Conservation (phyloP, 768 basidiomycete species). For the Collybia sordida region DNA sequence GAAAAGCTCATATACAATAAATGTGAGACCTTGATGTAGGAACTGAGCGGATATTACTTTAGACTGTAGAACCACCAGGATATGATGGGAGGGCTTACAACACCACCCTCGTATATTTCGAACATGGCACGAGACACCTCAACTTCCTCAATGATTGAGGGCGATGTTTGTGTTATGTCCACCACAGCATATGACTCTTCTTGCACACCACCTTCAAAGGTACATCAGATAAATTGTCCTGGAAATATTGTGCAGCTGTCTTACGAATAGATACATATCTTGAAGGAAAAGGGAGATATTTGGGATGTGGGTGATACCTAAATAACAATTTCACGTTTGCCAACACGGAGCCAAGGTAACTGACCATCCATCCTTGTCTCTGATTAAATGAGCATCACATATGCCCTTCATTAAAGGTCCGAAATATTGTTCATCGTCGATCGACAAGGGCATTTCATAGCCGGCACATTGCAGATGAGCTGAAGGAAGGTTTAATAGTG, state of each 20-base stretch:
- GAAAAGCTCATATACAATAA: slow-evolving; percentile 46
- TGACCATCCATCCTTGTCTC: slow-evolving; percentile 82
- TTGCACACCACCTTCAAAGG: slow-evolving; percentile 49
- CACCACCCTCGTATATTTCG: slow-evolving; percentile 87
- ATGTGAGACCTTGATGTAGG: slow-evolving; percentile 85
- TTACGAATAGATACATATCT: slow-evolving; percentile 68
- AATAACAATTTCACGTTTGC: background rate
- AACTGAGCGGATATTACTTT: slow-evolving; percentile 47
- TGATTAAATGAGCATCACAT: slow-evolving; percentile 58
- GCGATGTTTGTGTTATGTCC: slow-evolving; percentile 48
- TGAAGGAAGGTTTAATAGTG: slow-evolving; percentile 15
- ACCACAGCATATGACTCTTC: slow-evolving; percentile 81
- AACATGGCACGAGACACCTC: slow-evolving; percentile 84
- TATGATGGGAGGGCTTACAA: slow-evolving; percentile 43
- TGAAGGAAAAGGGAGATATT: slow-evolving; percentile 76
- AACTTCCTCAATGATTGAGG: slow-evolving; percentile 71
- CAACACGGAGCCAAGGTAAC: slow-evolving; percentile 11
- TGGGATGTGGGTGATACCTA: slow-evolving; percentile 84
- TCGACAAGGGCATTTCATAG: slow-evolving; percentile 77
- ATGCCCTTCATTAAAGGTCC: slow-evolving; percentile 58
- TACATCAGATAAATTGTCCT: background rate
- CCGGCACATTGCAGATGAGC: slow-evolving; percentile 88
- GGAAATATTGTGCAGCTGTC: slow-evolving; percentile 5
- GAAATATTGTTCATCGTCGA: slow-evolving; percentile 70
- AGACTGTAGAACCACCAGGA: no score